phyloP scores from a whole-genome alignment of 148 eudicot genomes.

The Rhododendron griersonianum region DNA sequence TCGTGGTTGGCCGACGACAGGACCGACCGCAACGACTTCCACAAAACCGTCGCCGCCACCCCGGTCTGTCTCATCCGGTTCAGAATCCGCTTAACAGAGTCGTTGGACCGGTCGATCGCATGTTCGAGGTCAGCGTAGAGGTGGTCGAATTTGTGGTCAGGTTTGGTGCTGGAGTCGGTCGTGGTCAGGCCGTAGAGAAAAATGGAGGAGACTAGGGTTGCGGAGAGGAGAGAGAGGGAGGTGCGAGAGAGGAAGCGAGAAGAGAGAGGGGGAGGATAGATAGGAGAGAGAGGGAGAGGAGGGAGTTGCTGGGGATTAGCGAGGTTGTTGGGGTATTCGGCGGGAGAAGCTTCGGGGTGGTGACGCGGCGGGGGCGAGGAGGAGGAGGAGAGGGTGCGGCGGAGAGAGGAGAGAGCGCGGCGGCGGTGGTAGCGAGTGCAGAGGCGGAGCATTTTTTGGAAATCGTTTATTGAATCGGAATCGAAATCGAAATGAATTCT shows the following conservation, averaged over 20 bases:
- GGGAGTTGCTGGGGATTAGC: slow-evolving; percentile 15
- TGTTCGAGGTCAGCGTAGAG: slow-evolving; percentile 28
- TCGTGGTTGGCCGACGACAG: slow-evolving; percentile 73
- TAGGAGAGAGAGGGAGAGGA: slow-evolving; percentile 10
- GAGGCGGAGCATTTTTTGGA: slow-evolving; percentile 25
- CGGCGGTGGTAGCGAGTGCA: slow-evolving; percentile 13
- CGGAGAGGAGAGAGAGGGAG: slow-evolving; percentile 22
- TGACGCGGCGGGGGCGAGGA: slow-evolving; percentile 12
- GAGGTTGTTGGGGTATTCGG: not conserved
- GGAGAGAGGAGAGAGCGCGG: slow-evolving; percentile 16
- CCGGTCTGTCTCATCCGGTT: slow-evolving; percentile 66
- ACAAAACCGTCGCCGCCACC: slow-evolving; percentile 66
- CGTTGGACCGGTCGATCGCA: slow-evolving; percentile 39
- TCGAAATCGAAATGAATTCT: not conserved
- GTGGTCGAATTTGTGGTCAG: not conserved
- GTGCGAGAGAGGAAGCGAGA: not conserved
- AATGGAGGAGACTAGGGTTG: slow-evolving; percentile 28
- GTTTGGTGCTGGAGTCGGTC: not conserved
- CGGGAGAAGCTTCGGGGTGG: slow-evolving; percentile 7
- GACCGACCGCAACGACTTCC: slow-evolving; percentile 72
- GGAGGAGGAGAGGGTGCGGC: slow-evolving; percentile 12
- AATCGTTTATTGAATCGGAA: not conserved
- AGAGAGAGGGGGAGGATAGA: not conserved
- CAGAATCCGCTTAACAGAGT: slow-evolving; percentile 30
- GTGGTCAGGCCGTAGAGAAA: slow-evolving; percentile 18